Evolutionary conservation across 768 basidiomycete species (phyloP), one percentile per base, ranked within the genome.

Genomic region (Phanerodontia chrysosporium): DNA sequence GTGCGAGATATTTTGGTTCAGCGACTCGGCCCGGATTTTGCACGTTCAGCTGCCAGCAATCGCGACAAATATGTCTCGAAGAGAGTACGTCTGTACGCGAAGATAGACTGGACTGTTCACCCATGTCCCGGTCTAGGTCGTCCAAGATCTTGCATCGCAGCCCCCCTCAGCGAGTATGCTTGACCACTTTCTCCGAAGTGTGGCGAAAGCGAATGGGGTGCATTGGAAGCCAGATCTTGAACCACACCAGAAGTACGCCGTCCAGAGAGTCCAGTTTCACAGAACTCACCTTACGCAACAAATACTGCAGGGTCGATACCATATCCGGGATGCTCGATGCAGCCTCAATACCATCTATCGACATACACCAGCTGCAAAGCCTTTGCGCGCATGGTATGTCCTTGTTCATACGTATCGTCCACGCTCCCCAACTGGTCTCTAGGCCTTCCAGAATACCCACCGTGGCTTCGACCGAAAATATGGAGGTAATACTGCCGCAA

Each of bases 371-470:
- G 49, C 73, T 92, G 52, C 81, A 84, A 21, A 72, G 71, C 58
- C 68, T 90, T 30, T 89, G 87, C 68, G 70, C 77, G 28, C 80
- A 78, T 62, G 90, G 90, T 89, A 74, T 45, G 78, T 66, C 39
- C 4, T 12, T 18, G n/a, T 39, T n/a, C 45, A 45, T 29, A 62
- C 53, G 12, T 29, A 21, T 28, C 30, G 36, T 32, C 58, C 52
- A 46, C 36, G 44, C 18, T 57, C 14, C 44, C 30, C 32, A 22
- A 22, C 30, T 49, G 2, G 21, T 49, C 12, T 18, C 29, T 60
- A 91, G 89, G 89, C 58, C 80, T 91, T 48, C 87, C 89, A 51
- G 83, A 88, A 63, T 79, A 87, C 64, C 90, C 90, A 45, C 73
- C 79, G 4, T 91, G 89, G 87, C 75, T 91, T 62, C 80, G 90